Evolutionary conservation across 129 eudicot genomes (phyloP), one percentile per base, ranked within the genome.

Genomic region (Flaveria ramosissima): DNA sequence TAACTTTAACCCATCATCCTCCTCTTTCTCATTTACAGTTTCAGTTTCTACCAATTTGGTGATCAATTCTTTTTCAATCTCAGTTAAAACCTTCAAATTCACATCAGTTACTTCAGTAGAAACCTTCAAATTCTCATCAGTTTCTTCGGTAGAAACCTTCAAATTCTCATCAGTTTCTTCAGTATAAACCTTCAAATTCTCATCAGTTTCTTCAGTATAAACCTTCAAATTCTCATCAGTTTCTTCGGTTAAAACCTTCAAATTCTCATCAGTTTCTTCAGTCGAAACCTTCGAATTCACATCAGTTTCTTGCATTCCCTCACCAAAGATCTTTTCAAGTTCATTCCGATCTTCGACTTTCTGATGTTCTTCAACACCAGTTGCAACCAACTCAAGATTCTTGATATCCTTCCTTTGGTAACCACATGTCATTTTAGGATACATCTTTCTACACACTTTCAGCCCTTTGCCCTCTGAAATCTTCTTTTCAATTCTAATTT

Each of bases 321-420:
- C 73, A 11, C 27, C 11, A 9, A 32, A 20, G 21, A 71, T 75
- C 63, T 30, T 75, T 75, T 75, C 21, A 12, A 41, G 16, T 53
- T 9, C 46, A 57, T 24, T 5, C 41, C 41, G 7, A 36, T 36
- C 7, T 5, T 36, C 7, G 7, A 36, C 41, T 36, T 36, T 36
- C 41, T 36, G 41, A 0, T 36, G 41, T 6, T 36, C 41, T 36
- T 36, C 41, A 36, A 36, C 41, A 36, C 7, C 41, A 36, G 41
- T 36, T 36, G 60, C 19, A 2, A n/a, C 14, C 30, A 32, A 4
- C 17, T 73, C 32, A 14, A 7, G 64, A 45, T 21, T 48, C 60
- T 45, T 67, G n/a, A 45, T 12, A 74, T 80, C 71, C 71, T 80
- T 80, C 71, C 43, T 80, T 30, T 16, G 67, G 64, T 78, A 83